A percentile compares a stretch with the other conserved stretches of the same genome.
Conservation (phyloP, 495 filamentous ascomycete species). For the Daldinia decipiens region DNA sequence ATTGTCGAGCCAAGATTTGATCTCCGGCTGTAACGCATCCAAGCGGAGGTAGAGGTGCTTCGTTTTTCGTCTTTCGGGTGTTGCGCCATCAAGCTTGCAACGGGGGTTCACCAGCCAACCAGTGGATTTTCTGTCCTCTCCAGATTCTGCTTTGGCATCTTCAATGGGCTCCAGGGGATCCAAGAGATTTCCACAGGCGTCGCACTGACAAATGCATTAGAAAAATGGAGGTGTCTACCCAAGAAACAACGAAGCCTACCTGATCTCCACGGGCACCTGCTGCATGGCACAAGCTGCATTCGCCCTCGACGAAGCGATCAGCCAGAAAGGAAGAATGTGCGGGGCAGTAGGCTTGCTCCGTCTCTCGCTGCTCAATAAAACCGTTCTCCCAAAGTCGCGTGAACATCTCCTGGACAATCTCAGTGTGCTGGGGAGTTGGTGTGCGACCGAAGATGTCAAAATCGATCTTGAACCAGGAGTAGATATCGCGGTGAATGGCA, state of each 20-base stretch:
- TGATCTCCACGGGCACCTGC: conserved; percentile 74
- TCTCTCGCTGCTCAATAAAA: conserved; percentile 81
- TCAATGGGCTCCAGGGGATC: conserved; percentile 70
- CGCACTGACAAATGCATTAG: conserved; percentile 66
- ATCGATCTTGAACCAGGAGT: conserved; percentile 51
- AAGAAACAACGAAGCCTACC: conserved; percentile 53
- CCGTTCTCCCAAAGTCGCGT: conserved; percentile 77
- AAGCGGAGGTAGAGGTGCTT: conserved; percentile 77
- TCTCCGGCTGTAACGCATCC: conserved; percentile 78
- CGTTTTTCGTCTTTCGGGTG: conserved; percentile 73
- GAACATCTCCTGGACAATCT: conserved; percentile 88
- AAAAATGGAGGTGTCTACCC: conserved; percentile 69
- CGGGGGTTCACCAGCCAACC: conserved; percentile 60
- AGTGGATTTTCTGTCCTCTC: conserved; percentile 39
- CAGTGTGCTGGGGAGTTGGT: conserved; percentile 79
- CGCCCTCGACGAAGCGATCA: conserved; percentile 93
- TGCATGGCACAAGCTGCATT: conserved; percentile 83
- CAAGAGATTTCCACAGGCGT: conserved; percentile 80
- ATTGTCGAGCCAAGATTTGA: conserved; percentile 75
- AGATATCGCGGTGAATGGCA: conserved; percentile 51
- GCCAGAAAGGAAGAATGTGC: conserved; percentile 86
- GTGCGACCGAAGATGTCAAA: conserved; percentile 54
- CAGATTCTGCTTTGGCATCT: conserved; percentile 36
- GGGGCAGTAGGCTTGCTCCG: conserved; percentile 85
- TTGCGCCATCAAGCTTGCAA: conserved; percentile 87